Evolutionary conservation across 78 protist genomes (phyloP).

Genomic region (Dictyostelium firmibasis): DNA sequence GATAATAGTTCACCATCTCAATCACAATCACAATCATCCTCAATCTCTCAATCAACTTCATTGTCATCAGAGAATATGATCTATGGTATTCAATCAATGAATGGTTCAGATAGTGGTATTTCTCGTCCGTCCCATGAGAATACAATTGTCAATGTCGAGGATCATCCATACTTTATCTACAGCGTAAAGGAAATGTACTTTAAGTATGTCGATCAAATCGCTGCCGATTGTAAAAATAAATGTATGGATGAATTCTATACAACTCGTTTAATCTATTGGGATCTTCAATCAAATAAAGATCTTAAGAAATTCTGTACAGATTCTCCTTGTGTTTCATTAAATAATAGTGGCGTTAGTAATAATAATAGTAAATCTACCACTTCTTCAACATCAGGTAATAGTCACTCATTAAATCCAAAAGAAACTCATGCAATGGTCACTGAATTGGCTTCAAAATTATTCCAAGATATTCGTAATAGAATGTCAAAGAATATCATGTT

Average conservation of each 20-base stretch:
- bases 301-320: not conserved
- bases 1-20: conserved; percentile 36
- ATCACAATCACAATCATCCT: not conserved
- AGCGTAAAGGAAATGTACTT: conserved; percentile 79
- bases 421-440: conserved; percentile 33
- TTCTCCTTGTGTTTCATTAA: conserved; percentile 9
- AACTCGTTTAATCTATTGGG: conserved; percentile 84
- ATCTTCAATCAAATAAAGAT: conserved; percentile 8
- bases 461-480: conserved; percentile 57
- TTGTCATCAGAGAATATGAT: not conserved
- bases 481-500: conserved; percentile 77
- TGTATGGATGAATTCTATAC: conserved; percentile 85
- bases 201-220: conserved; percentile 73
- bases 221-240: conserved; percentile 52
- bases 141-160: conserved; percentile 39
- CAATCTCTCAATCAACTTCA: not conserved
- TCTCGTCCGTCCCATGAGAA: not conserved
- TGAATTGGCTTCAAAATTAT: conserved; percentile 63
- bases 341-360: not conserved
- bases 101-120: not conserved
- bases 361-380: not conserved
- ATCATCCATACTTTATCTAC: conserved; percentile 79
- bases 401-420: not conserved
- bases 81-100: not conserved
- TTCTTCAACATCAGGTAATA: not conserved